Base-by-base conservation (phyloP, 495 filamentous ascomycete genomes). In the Trichoderma erinaceum region DNA sequence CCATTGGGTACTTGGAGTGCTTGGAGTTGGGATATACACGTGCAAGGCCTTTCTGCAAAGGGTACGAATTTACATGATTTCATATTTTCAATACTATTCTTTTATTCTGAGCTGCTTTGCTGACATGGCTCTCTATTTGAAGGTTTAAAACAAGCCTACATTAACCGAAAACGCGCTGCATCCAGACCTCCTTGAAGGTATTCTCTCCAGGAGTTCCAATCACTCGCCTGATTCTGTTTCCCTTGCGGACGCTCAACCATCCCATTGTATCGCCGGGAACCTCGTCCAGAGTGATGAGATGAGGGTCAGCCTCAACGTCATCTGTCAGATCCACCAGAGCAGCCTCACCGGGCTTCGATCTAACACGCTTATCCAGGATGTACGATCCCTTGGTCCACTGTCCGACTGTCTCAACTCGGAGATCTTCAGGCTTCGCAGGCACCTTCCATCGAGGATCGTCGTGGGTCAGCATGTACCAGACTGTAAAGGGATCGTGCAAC, bases 321-420 rank as follows among this genome's bases (percentile, higher is more conserved):
- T 76, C 76, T 48, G 81, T 78, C 67, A 90, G 83, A 46, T 74
- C 76, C 64, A 73, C 77, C 64, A 73, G 77, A 27, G 69, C 74
- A 52, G 79, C 76, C 43, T 88, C 86, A 13, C 77, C 79, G 3
- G 86, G 80, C 68, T 81, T 86, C 70, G 86, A 87, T 61, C 84
- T 76, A 61, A 78, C 83, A 16, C 95, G 82, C 12, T 87, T 79
- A 77, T 99, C 96, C 43, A 92, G 80, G 21, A 98, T 84, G 75
- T 92, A 93, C 88, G 92, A 91, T 2, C 95, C 95, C 56, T 90
- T 81, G 66, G 94, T 97, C 95, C 95, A 99, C 78, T 98, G 94
- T 6, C 95, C 95, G 41, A 83, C 75, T 1, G 91, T 91, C 76
- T 99, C 95, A 29, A 99, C 80, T 16, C 95, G 83, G 65, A 98